Conservation (phyloP, 2,329 filamentous ascomycete species). For the Calonectria fujianensis region DNA sequence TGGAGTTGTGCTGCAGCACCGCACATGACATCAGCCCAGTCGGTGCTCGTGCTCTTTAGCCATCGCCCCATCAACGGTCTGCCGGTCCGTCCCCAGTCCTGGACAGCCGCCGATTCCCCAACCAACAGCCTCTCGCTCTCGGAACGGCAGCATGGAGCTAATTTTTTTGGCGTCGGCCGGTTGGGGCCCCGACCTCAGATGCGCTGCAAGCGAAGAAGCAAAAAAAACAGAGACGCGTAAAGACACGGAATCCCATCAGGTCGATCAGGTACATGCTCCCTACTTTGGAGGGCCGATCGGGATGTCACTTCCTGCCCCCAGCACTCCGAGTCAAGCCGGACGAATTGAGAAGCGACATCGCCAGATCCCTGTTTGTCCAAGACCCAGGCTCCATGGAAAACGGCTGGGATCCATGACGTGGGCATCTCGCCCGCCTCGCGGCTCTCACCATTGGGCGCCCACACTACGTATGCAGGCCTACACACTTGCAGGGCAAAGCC, state of each 20-base stretch:
- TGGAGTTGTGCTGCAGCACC: constrained; percentile 16
- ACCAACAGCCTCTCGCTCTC: constrained; percentile 10
- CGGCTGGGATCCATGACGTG: constrained; percentile 51
- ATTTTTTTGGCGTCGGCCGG: constrained; percentile 17
- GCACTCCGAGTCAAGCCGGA: constrained; percentile 18
- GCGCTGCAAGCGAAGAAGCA: constrained; percentile 28
- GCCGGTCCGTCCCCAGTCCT: constrained; percentile 15
- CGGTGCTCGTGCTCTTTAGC: constrained; percentile 2
- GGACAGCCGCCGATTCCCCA: background rate
- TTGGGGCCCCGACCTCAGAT: constrained; percentile 16
- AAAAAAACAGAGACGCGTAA: constrained; percentile 10
- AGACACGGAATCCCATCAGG: constrained; percentile 16
- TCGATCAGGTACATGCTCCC: constrained; percentile 28
- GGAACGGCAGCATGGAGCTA: constrained; percentile 9
- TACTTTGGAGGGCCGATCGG: background rate
- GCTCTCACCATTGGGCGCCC: constrained; percentile 48
- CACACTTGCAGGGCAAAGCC: constrained; percentile 52
- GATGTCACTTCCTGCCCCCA: constrained; percentile 6
- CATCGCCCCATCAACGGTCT: constrained; percentile 27
- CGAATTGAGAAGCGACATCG: constrained; percentile 23
- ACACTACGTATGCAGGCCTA: constrained; percentile 40
- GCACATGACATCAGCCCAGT: constrained; percentile 35
- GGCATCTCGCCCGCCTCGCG: constrained; percentile 50
- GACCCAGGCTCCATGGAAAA: constrained; percentile 28
- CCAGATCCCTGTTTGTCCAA: constrained; percentile 29